These are phyloP conservation scores for Dictyostelium purpureum DNA, from an alignment of 78 protist genomes.

Conservation along the genomic window DNA sequence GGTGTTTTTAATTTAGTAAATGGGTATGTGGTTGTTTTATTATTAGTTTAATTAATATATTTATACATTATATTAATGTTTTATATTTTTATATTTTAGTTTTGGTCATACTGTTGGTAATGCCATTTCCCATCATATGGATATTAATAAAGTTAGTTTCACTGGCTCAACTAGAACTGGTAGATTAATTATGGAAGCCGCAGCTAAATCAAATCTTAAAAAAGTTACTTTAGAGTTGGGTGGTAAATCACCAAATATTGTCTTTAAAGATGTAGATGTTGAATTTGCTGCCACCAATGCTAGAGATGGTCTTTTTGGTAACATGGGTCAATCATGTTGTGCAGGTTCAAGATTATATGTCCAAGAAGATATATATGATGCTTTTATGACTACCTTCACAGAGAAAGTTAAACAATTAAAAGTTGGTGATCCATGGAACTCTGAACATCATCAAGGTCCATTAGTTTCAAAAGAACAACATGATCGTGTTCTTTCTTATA, in stretches of 20 bases:
- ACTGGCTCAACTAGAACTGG: slow-evolving; percentile 91
- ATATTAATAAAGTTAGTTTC: slow-evolving; percentile 89
- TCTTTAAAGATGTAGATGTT: slow-evolving; percentile 89
- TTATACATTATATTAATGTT: too few species aligned
- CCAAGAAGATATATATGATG: slow-evolving; percentile 85
- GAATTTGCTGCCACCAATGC: slow-evolving; percentile 13
- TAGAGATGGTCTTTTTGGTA: slow-evolving; percentile 1
- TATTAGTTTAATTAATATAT: too few species aligned
- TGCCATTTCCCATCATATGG: slow-evolving; percentile 78
- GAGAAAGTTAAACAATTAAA: not conserved
- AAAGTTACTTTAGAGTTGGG: slow-evolving; percentile 90
- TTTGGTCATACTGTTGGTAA: slow-evolving; percentile 81
- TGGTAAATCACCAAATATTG: slow-evolving; percentile 94
- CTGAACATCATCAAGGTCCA: slow-evolving; percentile 41
- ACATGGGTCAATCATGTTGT: slow-evolving; percentile 83
- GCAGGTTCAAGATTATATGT: slow-evolving; percentile 88
- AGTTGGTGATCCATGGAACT: slow-evolving; percentile 82
- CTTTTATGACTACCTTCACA: slow-evolving; percentile 54
- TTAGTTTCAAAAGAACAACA: slow-evolving; percentile 74
- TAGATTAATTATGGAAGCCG: slow-evolving; percentile 39
- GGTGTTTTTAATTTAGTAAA: slow-evolving; percentile 92
- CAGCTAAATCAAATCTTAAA: slow-evolving; percentile 71
- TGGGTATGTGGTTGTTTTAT: too few species aligned
- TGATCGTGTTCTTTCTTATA: slow-evolving; percentile 45
- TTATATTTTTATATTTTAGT: too few species aligned